A percentile compares a stretch with the other conserved stretches of the same genome.
These are phyloP conservation scores for Penicillium bialowiezense DNA, from an alignment of 495 filamentous ascomycete species.

Conservation along the genomic window DNA sequence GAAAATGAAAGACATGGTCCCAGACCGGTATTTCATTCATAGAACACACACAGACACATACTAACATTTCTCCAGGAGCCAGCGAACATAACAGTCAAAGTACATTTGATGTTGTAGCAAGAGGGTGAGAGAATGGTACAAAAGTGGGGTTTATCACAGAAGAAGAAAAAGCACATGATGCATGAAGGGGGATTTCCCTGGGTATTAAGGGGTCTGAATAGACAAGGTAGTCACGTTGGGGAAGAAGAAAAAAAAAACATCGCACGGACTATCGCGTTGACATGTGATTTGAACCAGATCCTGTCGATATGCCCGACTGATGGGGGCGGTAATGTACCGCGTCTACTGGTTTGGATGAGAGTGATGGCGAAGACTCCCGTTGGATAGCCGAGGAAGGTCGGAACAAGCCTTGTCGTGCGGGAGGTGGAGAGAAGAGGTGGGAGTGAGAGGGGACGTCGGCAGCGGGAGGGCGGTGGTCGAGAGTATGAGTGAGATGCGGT, in stretches of 20 bases:
- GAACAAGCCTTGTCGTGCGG: conserved; percentile 38
- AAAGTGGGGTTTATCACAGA: neutral
- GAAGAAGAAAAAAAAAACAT: neutral
- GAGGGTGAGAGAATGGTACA: neutral
- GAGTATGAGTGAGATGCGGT: conserved; percentile 21
- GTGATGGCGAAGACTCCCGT: conserved; percentile 32
- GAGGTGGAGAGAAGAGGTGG: conserved; percentile 37
- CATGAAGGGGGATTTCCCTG: neutral
- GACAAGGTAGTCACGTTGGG: neutral
- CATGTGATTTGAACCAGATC: conserved; percentile 36
- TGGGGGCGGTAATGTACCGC: conserved; percentile 32
- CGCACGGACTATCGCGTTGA: conserved; percentile 26
- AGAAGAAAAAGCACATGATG: conserved; percentile 9
- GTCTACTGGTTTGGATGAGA: conserved; percentile 33
- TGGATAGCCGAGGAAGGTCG: conserved; percentile 26
- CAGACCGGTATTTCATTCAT: conserved; percentile 11
- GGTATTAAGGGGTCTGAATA: conserved; percentile 8
- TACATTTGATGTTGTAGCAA: conserved; percentile 14
- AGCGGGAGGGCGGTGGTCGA: conserved; percentile 29
- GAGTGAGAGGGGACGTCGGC: conserved; percentile 24
- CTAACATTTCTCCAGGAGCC: neutral
- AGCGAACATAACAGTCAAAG: conserved; percentile 12
- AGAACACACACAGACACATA: conserved; percentile 1
- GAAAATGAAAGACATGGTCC: conserved; percentile 2
- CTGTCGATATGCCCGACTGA: conserved; percentile 26